Conservation (phyloP, 1,139 yeast species). For the Blastobotrys capitulatus region DNA sequence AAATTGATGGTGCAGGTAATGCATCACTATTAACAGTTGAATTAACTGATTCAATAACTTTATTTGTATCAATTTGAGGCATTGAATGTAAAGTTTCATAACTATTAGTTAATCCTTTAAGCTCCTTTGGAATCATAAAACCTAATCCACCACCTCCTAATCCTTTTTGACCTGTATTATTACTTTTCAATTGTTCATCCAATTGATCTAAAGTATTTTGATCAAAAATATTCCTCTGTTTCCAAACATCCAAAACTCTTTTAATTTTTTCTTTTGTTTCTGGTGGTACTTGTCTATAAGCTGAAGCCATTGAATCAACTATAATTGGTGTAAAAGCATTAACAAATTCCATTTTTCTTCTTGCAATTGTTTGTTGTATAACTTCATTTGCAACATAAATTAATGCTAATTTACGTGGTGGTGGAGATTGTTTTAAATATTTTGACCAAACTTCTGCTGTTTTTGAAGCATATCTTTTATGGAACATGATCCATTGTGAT, state of each 20-base stretch:
- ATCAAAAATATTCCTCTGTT: constrained; percentile 56
- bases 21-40: constrained; percentile 36
- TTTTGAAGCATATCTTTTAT: constrained; percentile 57
- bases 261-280: constrained; percentile 50
- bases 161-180: background rate
- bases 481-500: constrained; percentile 79
- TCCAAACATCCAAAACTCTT: constrained; percentile 71
- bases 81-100: background rate
- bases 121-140: constrained; percentile 9
- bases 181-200: constrained; percentile 21
- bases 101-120: constrained; percentile 4
- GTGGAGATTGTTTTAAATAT: constrained; percentile 38
- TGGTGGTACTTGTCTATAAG: constrained; percentile 29
- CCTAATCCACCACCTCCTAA: constrained; percentile 12
- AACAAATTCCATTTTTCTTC: constrained; percentile 54
- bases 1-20: constrained; percentile 48
- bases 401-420: constrained; percentile 49
- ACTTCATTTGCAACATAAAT: constrained; percentile 79
- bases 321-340: constrained; percentile 48
- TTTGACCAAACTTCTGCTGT: constrained; percentile 60
- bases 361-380: constrained; percentile 72
- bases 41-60: constrained; percentile 10
- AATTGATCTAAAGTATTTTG: constrained; percentile 39
- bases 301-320: constrained; percentile 35
- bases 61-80: constrained; percentile 2